Evolutionary conservation across 2,329 filamentous ascomycete genomes (phyloP).

Genomic region (Oidium heveae): DNA sequence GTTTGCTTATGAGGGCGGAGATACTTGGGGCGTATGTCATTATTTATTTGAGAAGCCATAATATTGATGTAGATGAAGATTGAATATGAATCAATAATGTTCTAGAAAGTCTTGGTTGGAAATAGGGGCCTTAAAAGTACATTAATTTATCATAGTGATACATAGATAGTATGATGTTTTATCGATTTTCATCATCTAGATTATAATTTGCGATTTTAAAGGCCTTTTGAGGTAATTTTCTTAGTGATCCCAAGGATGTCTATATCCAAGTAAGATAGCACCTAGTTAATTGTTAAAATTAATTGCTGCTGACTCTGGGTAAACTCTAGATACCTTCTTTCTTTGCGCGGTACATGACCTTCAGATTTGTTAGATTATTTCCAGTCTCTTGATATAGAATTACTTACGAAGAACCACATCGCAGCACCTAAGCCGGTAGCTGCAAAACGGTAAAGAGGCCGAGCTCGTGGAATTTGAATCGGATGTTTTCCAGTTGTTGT

Average conservation of each 20-base stretch:
- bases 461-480: slow-evolving; percentile 31
- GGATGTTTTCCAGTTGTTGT: slow-evolving; percentile 20
- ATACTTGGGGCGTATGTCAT: slow-evolving; percentile 43
- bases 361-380: slow-evolving; percentile 4
- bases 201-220: too few relatives aligned
- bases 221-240: too few relatives aligned
- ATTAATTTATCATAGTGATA: too few relatives aligned
- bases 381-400: not conserved
- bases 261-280: slow-evolving; percentile 68
- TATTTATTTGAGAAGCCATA: slow-evolving; percentile 36
- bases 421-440: slow-evolving; percentile 73
- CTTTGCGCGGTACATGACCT: slow-evolving; percentile 93
- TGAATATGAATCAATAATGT: too few relatives aligned
- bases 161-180: too few relatives aligned
- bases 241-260: slow-evolving; percentile 89
- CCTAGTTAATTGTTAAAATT: slow-evolving; percentile 17
- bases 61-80: not conserved
- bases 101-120: too few relatives aligned
- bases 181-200: too few relatives aligned
- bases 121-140: too few relatives aligned
- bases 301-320: not conserved
- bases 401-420: slow-evolving; percentile 97
- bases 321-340: slow-evolving; percentile 85
- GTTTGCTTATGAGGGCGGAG: slow-evolving; percentile 37
- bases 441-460: slow-evolving; percentile 56